A percentile compares a stretch with the other conserved stretches of the same genome.
These are phyloP conservation scores for Lactuca saligna DNA, from an alignment of 129 eudicot genomes.

Conservation along the genomic window DNA sequence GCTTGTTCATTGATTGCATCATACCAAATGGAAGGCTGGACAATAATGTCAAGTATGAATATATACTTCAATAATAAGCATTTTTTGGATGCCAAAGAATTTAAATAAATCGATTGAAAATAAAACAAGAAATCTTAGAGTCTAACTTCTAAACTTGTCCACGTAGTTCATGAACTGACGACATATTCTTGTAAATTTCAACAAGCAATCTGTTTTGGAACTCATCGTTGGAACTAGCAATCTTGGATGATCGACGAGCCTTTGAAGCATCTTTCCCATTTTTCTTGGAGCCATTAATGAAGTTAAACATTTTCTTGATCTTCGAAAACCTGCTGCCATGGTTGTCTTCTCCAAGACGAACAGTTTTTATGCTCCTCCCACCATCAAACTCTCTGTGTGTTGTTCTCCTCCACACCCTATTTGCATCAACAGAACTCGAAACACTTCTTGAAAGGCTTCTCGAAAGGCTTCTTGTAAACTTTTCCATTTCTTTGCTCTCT, in stretches of 20 bases:
- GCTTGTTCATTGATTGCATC: no score
- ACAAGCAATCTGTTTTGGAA: constrained; percentile 7
- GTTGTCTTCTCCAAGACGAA: constrained; percentile 25
- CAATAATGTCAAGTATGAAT: not conserved
- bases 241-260: constrained; percentile 17
- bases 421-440: constrained; percentile 17
- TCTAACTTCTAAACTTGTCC: not conserved
- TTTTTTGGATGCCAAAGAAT: not conserved
- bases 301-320: constrained; percentile 23
- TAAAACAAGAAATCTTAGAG: not conserved
- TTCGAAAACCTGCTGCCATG: constrained; percentile 10
- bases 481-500: constrained; percentile 22
- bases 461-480: constrained; percentile 22
- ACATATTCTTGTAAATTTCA: constrained; percentile 14
- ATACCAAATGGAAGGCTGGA: no score
- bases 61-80: not conserved
- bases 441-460: constrained; percentile 31
- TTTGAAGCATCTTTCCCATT: constrained; percentile 18
- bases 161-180: not conserved
- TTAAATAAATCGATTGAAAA: not conserved
- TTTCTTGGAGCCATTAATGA: constrained; percentile 3
- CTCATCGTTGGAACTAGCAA: constrained; percentile 11
- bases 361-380: constrained; percentile 23
- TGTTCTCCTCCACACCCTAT: constrained; percentile 27
- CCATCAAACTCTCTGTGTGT: constrained; percentile 25